Base-by-base conservation (phyloP, 2,329 filamentous ascomycete genomes). In the Zasmidium angulare region DNA sequence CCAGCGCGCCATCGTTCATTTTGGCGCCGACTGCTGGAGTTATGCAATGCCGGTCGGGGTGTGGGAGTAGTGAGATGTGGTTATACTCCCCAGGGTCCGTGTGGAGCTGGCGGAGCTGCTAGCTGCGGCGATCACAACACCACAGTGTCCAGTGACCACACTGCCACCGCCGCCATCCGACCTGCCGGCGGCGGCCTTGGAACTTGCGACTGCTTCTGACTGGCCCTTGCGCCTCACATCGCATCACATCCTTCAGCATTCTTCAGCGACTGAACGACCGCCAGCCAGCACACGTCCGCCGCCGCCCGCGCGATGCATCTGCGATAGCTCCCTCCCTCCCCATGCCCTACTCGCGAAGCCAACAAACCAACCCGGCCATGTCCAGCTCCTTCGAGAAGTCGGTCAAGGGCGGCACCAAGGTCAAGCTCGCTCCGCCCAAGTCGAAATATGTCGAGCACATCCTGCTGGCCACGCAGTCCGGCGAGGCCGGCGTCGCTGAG, bases 381-480 rank as follows among this genome's bases (percentile, higher is more conserved):
- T 86, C 89, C 68, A 90, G 87, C 81, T 93, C 90, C 60, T 98
- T 98, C 75, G 95, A 99, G 83, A 99, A 98, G 84, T 96, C 93
- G 69, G 95, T 99, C 74, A 98, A 98, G 83, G 95, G 93, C 79
- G 93, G 91, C 70, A 98, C 93, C 71, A 98, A 98, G 83, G 91
- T 96, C 75, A 98, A 97, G 86, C 68, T 71, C 60, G 95, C 95
- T 67, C 91, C 95, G 63, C 95, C 95, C 53, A 99, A 99, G 81
- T 95, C 93, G 58, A 99, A 99, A 79, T 99, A 98, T 80, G 96
- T 99, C 80, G 95, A 99, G 77, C 92, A 97, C 74, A 97, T 99
- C 73, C 85, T 99, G 58, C 84, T 97, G 67, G 93, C 95, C 64
- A 99, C 95, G 40, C 91, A 97, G 78, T 89, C 92, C 21, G 95